Evolutionary conservation across 2,329 filamentous ascomycete species (phyloP).

Genomic region (Ophiostoma sp.): DNA sequence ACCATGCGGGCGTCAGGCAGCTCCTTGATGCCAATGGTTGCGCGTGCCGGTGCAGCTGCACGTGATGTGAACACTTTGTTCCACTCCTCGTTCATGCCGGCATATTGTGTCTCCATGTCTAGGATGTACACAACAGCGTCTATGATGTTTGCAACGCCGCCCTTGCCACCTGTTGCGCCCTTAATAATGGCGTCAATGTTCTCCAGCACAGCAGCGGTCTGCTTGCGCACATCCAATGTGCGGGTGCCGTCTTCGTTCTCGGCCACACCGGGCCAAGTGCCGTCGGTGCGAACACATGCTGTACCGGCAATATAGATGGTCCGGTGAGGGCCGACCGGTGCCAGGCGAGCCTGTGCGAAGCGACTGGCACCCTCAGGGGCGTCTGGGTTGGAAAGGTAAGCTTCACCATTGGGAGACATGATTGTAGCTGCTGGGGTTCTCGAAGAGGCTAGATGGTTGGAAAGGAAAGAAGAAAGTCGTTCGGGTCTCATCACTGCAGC

Average conservation of each 20-base stretch:
- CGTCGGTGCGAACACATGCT: conserved; percentile 34
- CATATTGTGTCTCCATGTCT: conserved; percentile 40
- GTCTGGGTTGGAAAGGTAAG: conserved; percentile 34
- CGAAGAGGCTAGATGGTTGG: background rate
- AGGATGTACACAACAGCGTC: conserved; percentile 39
- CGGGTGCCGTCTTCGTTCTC: conserved; percentile 36
- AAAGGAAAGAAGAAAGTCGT: background rate
- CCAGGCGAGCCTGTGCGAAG: conserved; percentile 37
- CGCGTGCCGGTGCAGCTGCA: conserved; percentile 35
- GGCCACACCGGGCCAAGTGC: conserved; percentile 34
- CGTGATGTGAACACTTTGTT: conserved; percentile 39
- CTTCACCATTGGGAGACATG: conserved; percentile 34
- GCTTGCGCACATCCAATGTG: conserved; percentile 34
- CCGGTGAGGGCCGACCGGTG: conserved; percentile 31
- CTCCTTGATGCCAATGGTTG: conserved; percentile 33
- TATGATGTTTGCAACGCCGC: conserved; percentile 36
- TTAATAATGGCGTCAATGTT: conserved; percentile 38
- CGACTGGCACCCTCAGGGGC: conserved; percentile 29
- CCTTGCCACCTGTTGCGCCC: conserved; percentile 35
- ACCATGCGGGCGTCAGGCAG: conserved; percentile 33
- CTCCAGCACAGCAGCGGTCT: conserved; percentile 37
- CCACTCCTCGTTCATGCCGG: conserved; percentile 44
- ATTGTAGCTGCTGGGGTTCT: background rate
- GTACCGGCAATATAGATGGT: conserved; percentile 40
- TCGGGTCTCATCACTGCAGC: background rate